These are phyloP conservation scores for Monosporascus sp. DNA, from an alignment of 2,329 filamentous ascomycete genomes.

Conservation along the genomic window DNA sequence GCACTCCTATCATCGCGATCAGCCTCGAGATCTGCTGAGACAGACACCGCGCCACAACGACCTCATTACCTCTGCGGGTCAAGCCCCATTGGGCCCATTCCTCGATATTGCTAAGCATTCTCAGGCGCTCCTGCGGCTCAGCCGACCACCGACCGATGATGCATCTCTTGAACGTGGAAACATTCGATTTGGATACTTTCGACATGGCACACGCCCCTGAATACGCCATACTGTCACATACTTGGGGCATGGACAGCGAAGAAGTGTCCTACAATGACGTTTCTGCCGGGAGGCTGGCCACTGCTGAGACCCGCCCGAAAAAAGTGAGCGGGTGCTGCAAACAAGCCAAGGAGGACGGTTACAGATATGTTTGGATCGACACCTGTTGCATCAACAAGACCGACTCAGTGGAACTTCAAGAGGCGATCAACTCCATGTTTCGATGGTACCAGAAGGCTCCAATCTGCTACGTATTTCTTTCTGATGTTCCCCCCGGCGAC, in stretches of 20 bases:
- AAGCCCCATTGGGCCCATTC: too few relatives aligned
- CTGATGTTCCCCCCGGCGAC: not conserved
- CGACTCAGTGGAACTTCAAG: not conserved
- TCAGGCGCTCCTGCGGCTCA: too few relatives aligned
- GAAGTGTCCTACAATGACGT: too few relatives aligned
- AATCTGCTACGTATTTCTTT: not conserved
- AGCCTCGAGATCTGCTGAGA: too few relatives aligned
- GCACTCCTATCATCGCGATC: too few relatives aligned
- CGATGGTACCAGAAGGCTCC: not conserved
- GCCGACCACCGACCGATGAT: not conserved
- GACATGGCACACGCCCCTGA: not conserved
- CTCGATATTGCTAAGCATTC: too few relatives aligned
- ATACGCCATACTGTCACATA: constrained; percentile 1
- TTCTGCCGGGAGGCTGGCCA: too few relatives aligned
- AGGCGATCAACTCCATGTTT: not conserved
- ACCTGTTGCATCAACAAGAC: not conserved
- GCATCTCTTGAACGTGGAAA: not conserved
- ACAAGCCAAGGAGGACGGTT: not conserved
- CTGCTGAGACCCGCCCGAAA: too few relatives aligned
- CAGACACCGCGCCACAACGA: too few relatives aligned
- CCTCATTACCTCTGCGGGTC: too few relatives aligned
- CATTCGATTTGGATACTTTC: not conserved
- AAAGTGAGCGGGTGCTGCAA: not conserved
- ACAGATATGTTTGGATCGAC: not conserved
- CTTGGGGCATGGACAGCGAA: not conserved